Evolutionary conservation across 2,329 filamentous ascomycete genomes (phyloP).

Genomic region (Ilyonectria sp.): DNA sequence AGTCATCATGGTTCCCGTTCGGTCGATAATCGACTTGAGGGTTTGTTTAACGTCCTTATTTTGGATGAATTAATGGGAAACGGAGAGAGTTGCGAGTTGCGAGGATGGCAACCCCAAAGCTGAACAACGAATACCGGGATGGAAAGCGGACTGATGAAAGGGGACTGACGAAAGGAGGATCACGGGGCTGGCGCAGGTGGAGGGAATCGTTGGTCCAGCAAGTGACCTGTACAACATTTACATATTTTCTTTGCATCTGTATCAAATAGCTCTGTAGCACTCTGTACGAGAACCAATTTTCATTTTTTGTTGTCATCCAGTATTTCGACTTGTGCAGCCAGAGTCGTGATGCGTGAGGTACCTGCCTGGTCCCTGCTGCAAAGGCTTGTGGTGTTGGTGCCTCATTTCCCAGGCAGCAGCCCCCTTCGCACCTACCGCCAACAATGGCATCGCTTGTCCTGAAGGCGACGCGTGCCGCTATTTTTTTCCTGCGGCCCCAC

Average conservation of each 20-base stretch:
- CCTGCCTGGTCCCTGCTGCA: no score
- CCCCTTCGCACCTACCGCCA: conserved; percentile 29
- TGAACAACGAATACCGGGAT: neutral
- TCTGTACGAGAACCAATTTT: neutral
- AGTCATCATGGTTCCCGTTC: conserved; percentile 14
- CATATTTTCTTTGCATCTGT: conserved; percentile 42
- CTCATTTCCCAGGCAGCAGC: conserved; percentile 41
- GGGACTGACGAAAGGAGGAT: conserved; percentile 25
- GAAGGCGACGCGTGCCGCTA: conserved; percentile 39
- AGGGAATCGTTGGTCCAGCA: conserved; percentile 29
- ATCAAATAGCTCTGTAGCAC: conserved; percentile 19
- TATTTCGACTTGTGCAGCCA: no score
- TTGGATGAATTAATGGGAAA: conserved; percentile 10
- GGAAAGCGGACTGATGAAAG: conserved; percentile 28
- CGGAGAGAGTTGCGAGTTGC: neutral
- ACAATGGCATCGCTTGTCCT: conserved; percentile 16
- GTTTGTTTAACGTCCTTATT: neutral
- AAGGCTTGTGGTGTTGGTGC: conserved; percentile 26
- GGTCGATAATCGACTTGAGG: neutral
- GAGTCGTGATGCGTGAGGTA: no score
- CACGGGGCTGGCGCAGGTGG: conserved; percentile 14
- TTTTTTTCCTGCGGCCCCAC: conserved; percentile 50
- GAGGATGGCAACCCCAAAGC: neutral
- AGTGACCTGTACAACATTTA: conserved; percentile 42
- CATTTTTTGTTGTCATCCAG: neutral